Conservation (phyloP, 768 basidiomycete species). For the Postia placenta region DNA sequence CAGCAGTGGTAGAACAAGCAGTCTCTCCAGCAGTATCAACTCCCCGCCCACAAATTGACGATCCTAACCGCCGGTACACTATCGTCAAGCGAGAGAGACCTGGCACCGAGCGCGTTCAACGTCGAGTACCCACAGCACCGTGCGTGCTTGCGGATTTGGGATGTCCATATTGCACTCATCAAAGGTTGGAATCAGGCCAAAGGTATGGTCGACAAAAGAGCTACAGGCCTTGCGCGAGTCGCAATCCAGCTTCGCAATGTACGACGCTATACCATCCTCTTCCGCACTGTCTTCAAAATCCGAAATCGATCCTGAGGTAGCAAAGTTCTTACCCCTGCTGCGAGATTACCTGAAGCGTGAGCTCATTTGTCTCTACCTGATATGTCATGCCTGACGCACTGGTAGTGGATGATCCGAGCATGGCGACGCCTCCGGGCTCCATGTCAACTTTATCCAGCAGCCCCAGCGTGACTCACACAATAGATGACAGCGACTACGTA, state of each 20-base stretch:
- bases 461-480: background rate
- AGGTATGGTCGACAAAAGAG: constrained; percentile 49
- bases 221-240: constrained; percentile 20
- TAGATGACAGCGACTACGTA: constrained; percentile 57
- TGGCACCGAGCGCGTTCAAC: background rate
- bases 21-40: background rate
- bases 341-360: constrained; percentile 65
- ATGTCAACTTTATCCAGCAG: constrained; percentile 4
- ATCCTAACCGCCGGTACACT: constrained; percentile 16
- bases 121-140: constrained; percentile 18
- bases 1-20: constrained; percentile 7
- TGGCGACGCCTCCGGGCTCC: background rate
- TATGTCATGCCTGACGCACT: background rate
- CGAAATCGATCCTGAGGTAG: constrained; percentile 54
- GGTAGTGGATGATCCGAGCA: background rate
- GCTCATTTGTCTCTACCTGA: constrained; percentile 13
- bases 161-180: background rate
- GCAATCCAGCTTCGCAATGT: constrained; percentile 51
- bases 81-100: constrained; percentile 14
- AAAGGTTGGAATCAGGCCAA: constrained; percentile 36
- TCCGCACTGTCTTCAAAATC: background rate
- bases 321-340: constrained; percentile 73
- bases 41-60: background rate
- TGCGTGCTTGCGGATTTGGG: constrained; percentile 11
- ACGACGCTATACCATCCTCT: constrained; percentile 53